These are phyloP conservation scores for Scutellaria minor DNA, from an alignment of 257 asterid species.

Conservation along the genomic window DNA sequence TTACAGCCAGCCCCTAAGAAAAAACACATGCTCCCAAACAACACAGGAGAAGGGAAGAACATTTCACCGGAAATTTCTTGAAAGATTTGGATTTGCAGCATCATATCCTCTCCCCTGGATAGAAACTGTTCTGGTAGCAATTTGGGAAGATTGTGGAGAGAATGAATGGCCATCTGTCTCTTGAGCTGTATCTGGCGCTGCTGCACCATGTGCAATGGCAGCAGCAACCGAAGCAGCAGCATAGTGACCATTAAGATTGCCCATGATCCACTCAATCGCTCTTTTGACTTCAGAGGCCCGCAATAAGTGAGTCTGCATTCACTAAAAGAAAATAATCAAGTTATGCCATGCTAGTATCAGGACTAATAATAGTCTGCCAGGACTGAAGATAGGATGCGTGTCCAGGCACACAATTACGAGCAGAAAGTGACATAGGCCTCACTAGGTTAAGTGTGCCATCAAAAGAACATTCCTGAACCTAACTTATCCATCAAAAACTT, in stretches of 20 bases:
- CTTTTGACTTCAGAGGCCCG: slow-evolving; percentile 95
- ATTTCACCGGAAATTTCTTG: slow-evolving; percentile 78
- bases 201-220: slow-evolving; percentile 95
- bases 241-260: slow-evolving; percentile 90
- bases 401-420: slow-evolving; percentile 15
- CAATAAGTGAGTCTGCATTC: slow-evolving; percentile 94
- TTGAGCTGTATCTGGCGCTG: slow-evolving; percentile 68
- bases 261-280: slow-evolving; percentile 95
- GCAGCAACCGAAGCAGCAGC: slow-evolving; percentile 99
- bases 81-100: slow-evolving; percentile 59
- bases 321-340: slow-evolving; percentile 83
- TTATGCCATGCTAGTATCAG: slow-evolving; percentile 55
- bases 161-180: slow-evolving; percentile 60
- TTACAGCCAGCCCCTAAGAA: slow-evolving; percentile 12
- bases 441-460: slow-evolving; percentile 11
- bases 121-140: slow-evolving; percentile 44
- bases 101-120: slow-evolving; percentile 73
- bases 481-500: slow-evolving; percentile 1
- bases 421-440: slow-evolving; percentile 5
- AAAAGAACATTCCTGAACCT: not conserved
- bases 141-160: slow-evolving; percentile 58
- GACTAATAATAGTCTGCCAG: slow-evolving; percentile 22
- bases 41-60: slow-evolving; percentile 32
- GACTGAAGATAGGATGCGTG: slow-evolving; percentile 23
- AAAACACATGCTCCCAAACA: slow-evolving; percentile 9